Evolutionary conservation across 768 basidiomycete genomes (phyloP).

Genomic region (Pleurotus sapidus): DNA sequence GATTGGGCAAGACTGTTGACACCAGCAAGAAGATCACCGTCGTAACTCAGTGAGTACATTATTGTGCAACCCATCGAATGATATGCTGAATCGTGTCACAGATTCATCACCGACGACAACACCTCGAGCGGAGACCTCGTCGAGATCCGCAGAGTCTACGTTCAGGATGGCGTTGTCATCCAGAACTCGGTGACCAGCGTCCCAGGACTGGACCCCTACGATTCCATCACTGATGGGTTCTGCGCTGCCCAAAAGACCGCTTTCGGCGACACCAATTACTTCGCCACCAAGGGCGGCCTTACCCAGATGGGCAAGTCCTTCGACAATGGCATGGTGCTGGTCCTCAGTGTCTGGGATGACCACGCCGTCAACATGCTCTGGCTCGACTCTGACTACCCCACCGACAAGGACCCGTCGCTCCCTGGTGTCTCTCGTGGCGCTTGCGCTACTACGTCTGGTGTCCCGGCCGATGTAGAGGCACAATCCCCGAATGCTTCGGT

Average conservation of each 20-base stretch:
- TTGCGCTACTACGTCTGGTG: conserved; percentile 46
- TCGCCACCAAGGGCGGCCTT: conserved; percentile 41
- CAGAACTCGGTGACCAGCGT: conserved; percentile 46
- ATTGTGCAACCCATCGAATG: conserved; percentile 18
- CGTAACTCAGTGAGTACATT: conserved; percentile 44
- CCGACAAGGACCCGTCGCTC: conserved; percentile 24
- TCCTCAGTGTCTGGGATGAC: conserved; percentile 54
- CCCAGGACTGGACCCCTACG: conserved; percentile 34
- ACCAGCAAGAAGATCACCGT: conserved; percentile 50
- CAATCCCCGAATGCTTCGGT: conserved; percentile 37
- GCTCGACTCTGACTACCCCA: conserved; percentile 52
- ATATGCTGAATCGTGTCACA: conserved; percentile 35
- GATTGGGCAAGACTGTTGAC: conserved; percentile 46
- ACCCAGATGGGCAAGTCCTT: conserved; percentile 30
- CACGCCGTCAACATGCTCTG: conserved; percentile 53
- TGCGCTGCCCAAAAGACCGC: conserved; percentile 45
- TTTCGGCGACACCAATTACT: conserved; percentile 45
- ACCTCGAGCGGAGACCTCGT: conserved; percentile 43
- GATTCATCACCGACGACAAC: conserved; percentile 47
- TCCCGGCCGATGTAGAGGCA: conserved; percentile 40
- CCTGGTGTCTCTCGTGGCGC: conserved; percentile 48
- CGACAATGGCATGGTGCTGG: conserved; percentile 43
- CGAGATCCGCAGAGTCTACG: conserved; percentile 54
- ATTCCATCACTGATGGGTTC: conserved; percentile 49
- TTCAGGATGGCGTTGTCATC: conserved; percentile 51